A percentile compares a stretch with the other conserved stretches of the same genome.
Evolutionary conservation across 192 early-diverging fungal species (phyloP).

Genomic region (Lobosporangium transversale): DNA sequence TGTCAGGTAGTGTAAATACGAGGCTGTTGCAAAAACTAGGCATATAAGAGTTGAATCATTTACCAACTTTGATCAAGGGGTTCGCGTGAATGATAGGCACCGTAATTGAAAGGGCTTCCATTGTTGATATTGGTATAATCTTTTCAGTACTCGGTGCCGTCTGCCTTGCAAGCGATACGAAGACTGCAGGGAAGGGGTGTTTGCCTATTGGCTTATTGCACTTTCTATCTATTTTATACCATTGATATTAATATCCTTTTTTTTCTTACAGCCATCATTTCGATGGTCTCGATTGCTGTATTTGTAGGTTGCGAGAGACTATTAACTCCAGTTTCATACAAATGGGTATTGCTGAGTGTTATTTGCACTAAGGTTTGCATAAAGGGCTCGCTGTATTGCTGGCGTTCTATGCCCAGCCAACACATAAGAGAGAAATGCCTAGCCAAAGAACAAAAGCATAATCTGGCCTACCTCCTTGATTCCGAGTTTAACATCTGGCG

Average conservation of each 20-base stretch:
- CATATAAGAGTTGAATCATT: neutral
- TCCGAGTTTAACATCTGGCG: no score
- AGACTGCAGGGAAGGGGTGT: no score
- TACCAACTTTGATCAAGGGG: neutral
- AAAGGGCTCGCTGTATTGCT: neutral
- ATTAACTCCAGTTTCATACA: neutral
- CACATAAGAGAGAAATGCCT: neutral
- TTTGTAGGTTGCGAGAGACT: neutral
- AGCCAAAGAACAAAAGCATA: no score
- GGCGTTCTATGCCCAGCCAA: neutral
- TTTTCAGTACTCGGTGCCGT: no score
- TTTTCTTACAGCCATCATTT: neutral
- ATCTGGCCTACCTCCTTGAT: no score
- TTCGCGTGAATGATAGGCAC: no score
- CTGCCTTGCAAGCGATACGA: no score
- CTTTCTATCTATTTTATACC: no score
- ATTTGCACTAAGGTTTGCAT: neutral
- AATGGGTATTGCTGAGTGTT: neutral
- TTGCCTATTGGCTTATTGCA: no score
- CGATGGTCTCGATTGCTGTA: neutral
- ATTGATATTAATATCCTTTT: no score
- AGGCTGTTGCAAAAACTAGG: no score
- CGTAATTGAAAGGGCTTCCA: no score
- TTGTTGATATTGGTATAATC: neutral
- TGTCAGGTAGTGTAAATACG: slow-evolving; percentile 1